phyloP scores from a whole-genome alignment of 257 asterid species.

The Ballota nigra region DNA sequence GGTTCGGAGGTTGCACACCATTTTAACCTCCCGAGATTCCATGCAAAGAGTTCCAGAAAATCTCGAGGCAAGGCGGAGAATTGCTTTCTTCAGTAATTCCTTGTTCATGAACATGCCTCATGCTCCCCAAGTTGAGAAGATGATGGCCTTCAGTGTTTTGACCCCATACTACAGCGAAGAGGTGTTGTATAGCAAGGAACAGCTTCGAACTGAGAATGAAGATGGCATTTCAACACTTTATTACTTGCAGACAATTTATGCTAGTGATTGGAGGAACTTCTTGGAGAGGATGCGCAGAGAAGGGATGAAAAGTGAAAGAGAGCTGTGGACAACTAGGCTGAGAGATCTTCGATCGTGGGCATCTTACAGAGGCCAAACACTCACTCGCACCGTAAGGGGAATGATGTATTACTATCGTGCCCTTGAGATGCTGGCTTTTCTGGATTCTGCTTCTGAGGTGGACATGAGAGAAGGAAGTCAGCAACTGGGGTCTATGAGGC shows the following conservation, averaged over 20 bases:
- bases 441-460: slow-evolving; percentile 98
- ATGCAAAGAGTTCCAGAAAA: slow-evolving; percentile 89
- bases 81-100: slow-evolving; percentile 97
- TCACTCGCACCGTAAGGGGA: slow-evolving; percentile 94
- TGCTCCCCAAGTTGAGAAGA: slow-evolving; percentile 98
- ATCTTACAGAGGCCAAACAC: slow-evolving; percentile 97
- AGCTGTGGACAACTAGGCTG: slow-evolving; percentile 71
- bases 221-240: slow-evolving; percentile 94
- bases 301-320: slow-evolving; percentile 77
- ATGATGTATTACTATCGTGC: slow-evolving; percentile 99
- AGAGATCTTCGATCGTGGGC: slow-evolving; percentile 97
- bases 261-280: slow-evolving; percentile 95
- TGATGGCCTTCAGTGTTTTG: slow-evolving; percentile 97
- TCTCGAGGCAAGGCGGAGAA: slow-evolving; percentile 97
- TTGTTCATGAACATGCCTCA: slow-evolving; percentile 99
- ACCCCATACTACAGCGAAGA: slow-evolving; percentile 98
- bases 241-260: slow-evolving; percentile 91
- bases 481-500: slow-evolving; percentile 73
- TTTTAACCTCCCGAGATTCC: slow-evolving; percentile 92
- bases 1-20: slow-evolving; percentile 82
- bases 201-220: slow-evolving; percentile 95
- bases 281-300: slow-evolving; percentile 87
- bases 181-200: slow-evolving; percentile 86
- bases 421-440: slow-evolving; percentile 95
- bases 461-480: slow-evolving; percentile 88